Percentiles rank a stretch among this genome's conserved stretches.
Conservation (phyloP, 2,329 filamentous ascomycete species). For the Helicocarpus griseus region DNA sequence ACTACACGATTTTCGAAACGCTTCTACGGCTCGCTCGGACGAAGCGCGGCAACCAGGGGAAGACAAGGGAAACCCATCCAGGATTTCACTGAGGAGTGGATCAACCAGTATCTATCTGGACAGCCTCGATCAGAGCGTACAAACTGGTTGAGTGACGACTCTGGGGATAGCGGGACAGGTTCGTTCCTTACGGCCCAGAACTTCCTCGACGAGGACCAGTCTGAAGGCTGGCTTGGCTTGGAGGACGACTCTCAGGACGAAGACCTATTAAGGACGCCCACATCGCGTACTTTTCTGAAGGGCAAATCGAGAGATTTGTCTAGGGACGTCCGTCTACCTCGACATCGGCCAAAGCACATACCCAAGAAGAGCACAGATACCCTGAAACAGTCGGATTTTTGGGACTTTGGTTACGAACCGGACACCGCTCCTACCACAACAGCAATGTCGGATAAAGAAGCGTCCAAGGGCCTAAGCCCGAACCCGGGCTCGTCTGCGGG, state of each 20-base stretch:
- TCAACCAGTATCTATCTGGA: conserved; percentile 70
- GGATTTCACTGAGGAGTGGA: conserved; percentile 74
- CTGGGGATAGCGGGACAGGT: conserved; percentile 63
- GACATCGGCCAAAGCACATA: conserved; percentile 23
- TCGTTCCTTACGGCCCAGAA: conserved; percentile 41
- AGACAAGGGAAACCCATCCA: conserved; percentile 28
- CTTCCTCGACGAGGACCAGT: conserved; percentile 31
- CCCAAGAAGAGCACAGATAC: conserved; percentile 32
- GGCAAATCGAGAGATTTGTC: conserved; percentile 6
- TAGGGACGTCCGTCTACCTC: conserved; percentile 5
- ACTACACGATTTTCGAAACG: conserved; percentile 17
- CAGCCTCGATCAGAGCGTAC: conserved; percentile 59
- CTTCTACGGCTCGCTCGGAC: conserved; percentile 19
- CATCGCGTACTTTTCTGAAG: conserved; percentile 10
- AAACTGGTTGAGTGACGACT: conserved; percentile 76
- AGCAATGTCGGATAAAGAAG: conserved; percentile 25
- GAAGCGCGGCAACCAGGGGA: conserved; percentile 13
- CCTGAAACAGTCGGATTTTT: conserved; percentile 36
- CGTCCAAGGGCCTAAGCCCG: conserved; percentile 12
- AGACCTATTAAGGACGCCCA: conserved; percentile 32
- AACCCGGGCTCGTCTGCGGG: not conserved
- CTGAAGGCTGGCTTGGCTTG: conserved; percentile 36
- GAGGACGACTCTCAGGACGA: conserved; percentile 30
- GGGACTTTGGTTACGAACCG: conserved; percentile 36
- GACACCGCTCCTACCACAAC: conserved; percentile 20